Evolutionary conservation across 2,329 filamentous ascomycete genomes (phyloP).

Genomic region (Dactylonectria macrodidyma): DNA sequence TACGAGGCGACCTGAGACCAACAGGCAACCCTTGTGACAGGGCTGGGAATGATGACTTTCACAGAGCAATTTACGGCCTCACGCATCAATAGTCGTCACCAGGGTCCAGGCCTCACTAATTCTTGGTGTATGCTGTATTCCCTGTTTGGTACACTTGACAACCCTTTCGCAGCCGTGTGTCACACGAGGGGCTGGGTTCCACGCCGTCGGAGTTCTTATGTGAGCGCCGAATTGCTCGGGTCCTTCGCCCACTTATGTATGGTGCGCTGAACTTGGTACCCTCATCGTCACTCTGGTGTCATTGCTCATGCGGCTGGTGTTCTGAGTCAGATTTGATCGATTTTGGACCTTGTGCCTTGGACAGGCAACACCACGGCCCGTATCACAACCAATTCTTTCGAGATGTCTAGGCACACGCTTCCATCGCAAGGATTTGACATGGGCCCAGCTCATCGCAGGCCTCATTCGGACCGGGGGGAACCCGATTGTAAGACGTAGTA

Average conservation of each 20-base stretch:
- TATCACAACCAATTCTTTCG: slow-evolving; percentile 17
- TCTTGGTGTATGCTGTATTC: slow-evolving; percentile 20
- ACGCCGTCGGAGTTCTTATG: slow-evolving; percentile 25
- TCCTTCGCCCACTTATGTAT: slow-evolving; percentile 13
- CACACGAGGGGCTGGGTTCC: slow-evolving; percentile 25
- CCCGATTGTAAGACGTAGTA: slow-evolving; percentile 27
- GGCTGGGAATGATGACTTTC: slow-evolving; percentile 11
- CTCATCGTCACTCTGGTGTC: slow-evolving; percentile 13
- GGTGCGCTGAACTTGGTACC: slow-evolving; percentile 7
- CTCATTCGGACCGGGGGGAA: slow-evolving; percentile 25
- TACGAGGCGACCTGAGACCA: slow-evolving; percentile 17
- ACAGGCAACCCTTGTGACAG: slow-evolving; percentile 8
- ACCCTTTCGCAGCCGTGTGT: slow-evolving; percentile 24
- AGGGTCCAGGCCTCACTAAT: slow-evolving; percentile 19
- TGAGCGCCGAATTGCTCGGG: slow-evolving; percentile 23
- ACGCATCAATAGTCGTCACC: slow-evolving; percentile 26
- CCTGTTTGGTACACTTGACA: slow-evolving; percentile 15
- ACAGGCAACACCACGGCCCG: slow-evolving; percentile 28
- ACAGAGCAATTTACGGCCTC: slow-evolving; percentile 24
- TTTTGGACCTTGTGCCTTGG: slow-evolving; percentile 5
- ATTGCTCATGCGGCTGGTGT: slow-evolving; percentile 5
- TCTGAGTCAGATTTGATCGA: slow-evolving; percentile 32
- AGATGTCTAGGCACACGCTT: slow-evolving; percentile 18
- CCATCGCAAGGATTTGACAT: slow-evolving; percentile 16
- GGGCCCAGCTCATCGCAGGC: slow-evolving; percentile 13